These are phyloP conservation scores for Sphaerosporella brunnea DNA, from an alignment of 495 filamentous ascomycete genomes.

Conservation along the genomic window DNA sequence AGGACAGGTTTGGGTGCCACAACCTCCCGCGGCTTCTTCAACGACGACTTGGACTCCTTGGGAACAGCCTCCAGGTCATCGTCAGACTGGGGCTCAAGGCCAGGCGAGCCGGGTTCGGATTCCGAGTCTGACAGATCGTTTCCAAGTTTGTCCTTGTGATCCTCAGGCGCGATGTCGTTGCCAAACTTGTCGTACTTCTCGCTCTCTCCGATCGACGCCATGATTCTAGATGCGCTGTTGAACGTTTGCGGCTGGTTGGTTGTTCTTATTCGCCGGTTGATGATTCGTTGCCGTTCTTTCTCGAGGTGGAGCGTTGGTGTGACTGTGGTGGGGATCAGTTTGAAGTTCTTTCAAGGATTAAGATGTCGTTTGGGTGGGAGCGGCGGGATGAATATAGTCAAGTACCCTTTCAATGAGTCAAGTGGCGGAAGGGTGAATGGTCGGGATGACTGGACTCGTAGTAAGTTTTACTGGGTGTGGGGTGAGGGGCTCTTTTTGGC, in stretches of 20 bases:
- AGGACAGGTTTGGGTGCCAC: slow-evolving; percentile 42
- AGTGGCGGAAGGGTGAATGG: neutral
- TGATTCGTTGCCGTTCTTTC: too few relatives aligned
- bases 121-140: slow-evolving; percentile 39
- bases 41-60: slow-evolving; percentile 43
- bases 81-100: slow-evolving; percentile 33
- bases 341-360: neutral
- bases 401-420: neutral
- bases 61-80: slow-evolving; percentile 35
- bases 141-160: slow-evolving; percentile 12
- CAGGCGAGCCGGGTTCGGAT: slow-evolving; percentile 41
- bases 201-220: slow-evolving; percentile 44
- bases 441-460: neutral
- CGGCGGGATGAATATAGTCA: too few relatives aligned
- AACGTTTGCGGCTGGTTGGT: neutral
- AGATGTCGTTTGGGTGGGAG: too few relatives aligned
- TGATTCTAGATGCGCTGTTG: slow-evolving; percentile 26
- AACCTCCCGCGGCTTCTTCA: slow-evolving; percentile 43
- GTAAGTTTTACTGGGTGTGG: too few relatives aligned
- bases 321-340: slow-evolving; percentile 6
- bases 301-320: neutral
- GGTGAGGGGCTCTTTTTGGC: neutral
- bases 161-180: slow-evolving; percentile 32
- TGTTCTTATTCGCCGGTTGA: too few relatives aligned
- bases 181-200: slow-evolving; percentile 11